Conservation (phyloP, 140 eudicot genomes). For the Flaveria floridana region DNA sequence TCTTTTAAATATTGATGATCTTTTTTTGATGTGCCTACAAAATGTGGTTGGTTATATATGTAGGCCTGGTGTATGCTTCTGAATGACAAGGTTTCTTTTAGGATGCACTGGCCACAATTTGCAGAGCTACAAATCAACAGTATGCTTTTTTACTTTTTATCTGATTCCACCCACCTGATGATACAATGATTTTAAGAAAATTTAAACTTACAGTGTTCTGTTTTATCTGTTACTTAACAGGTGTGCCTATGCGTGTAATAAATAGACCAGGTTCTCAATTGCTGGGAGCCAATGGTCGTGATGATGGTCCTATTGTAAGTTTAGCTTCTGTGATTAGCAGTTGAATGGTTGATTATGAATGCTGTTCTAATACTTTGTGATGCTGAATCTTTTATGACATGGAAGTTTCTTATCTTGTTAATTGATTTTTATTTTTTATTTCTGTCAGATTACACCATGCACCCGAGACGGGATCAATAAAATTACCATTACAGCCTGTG, state of each 20-base stretch:
- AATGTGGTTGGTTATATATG: constrained; percentile 27
- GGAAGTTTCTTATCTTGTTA: constrained; percentile 8
- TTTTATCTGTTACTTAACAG: constrained; percentile 39
- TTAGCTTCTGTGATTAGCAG: constrained; percentile 18
- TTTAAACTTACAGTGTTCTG: background rate
- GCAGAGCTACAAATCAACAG: constrained; percentile 94
- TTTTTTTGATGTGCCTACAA: constrained; percentile 5
- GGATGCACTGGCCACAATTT: constrained; percentile 98
- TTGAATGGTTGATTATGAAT: background rate
- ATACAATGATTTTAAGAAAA: constrained; percentile 4
- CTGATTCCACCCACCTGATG: constrained; percentile 13
- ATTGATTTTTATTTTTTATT: constrained; percentile 24
- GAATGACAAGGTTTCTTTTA: constrained; percentile 85
- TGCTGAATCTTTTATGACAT: background rate
- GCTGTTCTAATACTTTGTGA: constrained; percentile 1
- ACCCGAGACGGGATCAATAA: constrained; percentile 79
- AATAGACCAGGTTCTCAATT: constrained; percentile 85
- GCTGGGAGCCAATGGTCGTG: constrained; percentile 93
- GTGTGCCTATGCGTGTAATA: constrained; percentile 66
- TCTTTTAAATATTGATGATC: constrained; percentile 1
- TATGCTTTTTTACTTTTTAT: constrained; percentile 27
- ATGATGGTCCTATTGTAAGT: constrained; percentile 92
- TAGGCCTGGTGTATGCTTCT: constrained; percentile 99
- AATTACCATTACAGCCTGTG: constrained; percentile 72
- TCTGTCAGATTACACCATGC: constrained; percentile 74